phyloP scores from a whole-genome alignment of 805 yeast genomes.

The Yarrowia keelungensis region DNA sequence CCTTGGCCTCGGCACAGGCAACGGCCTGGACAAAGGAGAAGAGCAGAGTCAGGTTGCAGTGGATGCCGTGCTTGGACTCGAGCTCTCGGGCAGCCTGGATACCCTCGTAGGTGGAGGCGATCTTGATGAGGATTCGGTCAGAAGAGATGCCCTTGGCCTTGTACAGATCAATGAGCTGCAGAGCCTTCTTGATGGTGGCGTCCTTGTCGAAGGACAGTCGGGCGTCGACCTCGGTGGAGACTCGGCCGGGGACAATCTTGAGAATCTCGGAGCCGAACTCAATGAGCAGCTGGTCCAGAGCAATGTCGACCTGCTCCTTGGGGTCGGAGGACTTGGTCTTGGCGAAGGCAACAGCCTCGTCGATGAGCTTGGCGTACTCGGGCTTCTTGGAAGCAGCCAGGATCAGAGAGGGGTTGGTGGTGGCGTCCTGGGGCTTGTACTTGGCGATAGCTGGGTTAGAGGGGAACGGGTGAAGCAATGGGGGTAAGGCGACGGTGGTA shows the following conservation, averaged over 20 bases:
- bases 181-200: constrained; percentile 92
- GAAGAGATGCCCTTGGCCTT: constrained; percentile 81
- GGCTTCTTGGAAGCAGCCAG: constrained; percentile 93
- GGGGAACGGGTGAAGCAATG: too few relatives aligned
- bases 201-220: constrained; percentile 95
- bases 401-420: constrained; percentile 97
- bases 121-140: constrained; percentile 92
- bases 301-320: constrained; percentile 72
- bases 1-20: constrained; percentile 97
- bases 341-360: constrained; percentile 88
- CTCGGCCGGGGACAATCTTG: constrained; percentile 97
- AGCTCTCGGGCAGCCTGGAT: constrained; percentile 97
- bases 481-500: not conserved
- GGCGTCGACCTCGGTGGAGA: constrained; percentile 98
- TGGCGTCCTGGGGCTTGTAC: constrained; percentile 98
- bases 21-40: constrained; percentile 98
- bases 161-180: constrained; percentile 87
- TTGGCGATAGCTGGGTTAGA: constrained; percentile 72
- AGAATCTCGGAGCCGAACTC: constrained; percentile 96
- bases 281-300: constrained; percentile 90
- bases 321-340: constrained; percentile 56
- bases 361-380: constrained; percentile 87
- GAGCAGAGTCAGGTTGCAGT: constrained; percentile 92
- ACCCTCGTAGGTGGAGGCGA: constrained; percentile 99
- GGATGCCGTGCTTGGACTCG: constrained; percentile 88